Conservation (phyloP, 768 basidiomycete genomes). For the Pleurotus platypus region DNA sequence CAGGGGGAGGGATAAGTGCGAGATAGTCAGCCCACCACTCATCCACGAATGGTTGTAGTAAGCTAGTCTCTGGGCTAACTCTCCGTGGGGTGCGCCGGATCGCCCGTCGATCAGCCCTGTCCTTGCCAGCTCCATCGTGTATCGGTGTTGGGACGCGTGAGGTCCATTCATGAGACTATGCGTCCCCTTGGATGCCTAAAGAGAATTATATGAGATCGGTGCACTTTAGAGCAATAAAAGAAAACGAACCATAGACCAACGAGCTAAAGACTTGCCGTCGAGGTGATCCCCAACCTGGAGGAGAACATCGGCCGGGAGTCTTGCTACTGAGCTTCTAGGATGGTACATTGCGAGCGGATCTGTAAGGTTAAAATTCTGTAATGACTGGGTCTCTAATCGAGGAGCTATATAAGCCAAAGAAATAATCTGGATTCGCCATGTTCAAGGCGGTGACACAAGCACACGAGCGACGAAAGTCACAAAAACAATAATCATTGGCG, state of each 20-base stretch:
- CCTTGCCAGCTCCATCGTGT: constrained; percentile 3
- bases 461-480: no score
- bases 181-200: constrained; percentile 1
- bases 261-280: constrained; percentile 4
- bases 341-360: no score
- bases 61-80: not conserved
- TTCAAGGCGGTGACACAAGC: no score
- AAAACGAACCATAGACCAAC: constrained; percentile 1
- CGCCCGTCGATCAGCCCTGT: not conserved
- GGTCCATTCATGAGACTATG: constrained; percentile 3
- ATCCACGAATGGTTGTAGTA: constrained; percentile 4
- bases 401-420: no score
- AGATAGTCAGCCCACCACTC: constrained; percentile 4
- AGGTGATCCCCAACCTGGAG: constrained; percentile 6
- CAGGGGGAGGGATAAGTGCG: not conserved
- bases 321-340: not conserved
- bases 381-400: no score
- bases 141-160: constrained; percentile 4
- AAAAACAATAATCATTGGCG: no score
- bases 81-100: constrained; percentile 2
- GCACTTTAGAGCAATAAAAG: no score
- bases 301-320: not conserved
- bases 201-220: not conserved
- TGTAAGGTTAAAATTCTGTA: no score
- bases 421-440: no score